Conservation (phyloP, 257 asterid species). For the Solanum megistacrolobum region DNA sequence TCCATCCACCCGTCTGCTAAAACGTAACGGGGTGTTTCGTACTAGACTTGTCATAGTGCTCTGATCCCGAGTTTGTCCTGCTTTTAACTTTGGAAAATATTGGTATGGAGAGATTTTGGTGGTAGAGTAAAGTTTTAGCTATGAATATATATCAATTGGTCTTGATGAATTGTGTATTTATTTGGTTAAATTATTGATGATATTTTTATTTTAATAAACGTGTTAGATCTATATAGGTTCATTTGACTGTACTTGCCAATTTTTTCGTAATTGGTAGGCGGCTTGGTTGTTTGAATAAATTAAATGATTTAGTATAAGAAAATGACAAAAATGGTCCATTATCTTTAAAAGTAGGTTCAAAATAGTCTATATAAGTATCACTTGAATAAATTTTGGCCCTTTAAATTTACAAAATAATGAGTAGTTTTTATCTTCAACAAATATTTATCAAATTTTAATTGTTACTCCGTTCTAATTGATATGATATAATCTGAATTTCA, state of each 20-base stretch:
- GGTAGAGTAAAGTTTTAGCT: not conserved
- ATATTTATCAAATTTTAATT: not conserved
- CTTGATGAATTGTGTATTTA: not conserved
- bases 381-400: not conserved
- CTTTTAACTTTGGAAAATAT: not conserved
- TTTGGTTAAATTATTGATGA: not conserved
- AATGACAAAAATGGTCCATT: not conserved
- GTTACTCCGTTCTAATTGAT: accelerated
- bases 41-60: constrained; percentile 17
- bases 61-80: not conserved
- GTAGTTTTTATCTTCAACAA: not conserved
- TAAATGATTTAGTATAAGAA: not conserved
- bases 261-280: not conserved
- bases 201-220: not conserved
- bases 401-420: not conserved
- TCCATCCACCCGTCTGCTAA: constrained; percentile 11
- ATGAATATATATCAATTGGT: not conserved
- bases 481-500: accelerated
- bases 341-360: not conserved
- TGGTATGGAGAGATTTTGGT: not conserved
- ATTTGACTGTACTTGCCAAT: not conserved
- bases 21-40: constrained; percentile 22
- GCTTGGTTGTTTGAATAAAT: not conserved
- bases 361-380: not conserved
- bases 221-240: not conserved